Percentiles rank a stretch among this genome's conserved stretches.
Evolutionary conservation across 177 flowering plant genomes (phyloP).

Genomic region (Vitis hybrid): DNA sequence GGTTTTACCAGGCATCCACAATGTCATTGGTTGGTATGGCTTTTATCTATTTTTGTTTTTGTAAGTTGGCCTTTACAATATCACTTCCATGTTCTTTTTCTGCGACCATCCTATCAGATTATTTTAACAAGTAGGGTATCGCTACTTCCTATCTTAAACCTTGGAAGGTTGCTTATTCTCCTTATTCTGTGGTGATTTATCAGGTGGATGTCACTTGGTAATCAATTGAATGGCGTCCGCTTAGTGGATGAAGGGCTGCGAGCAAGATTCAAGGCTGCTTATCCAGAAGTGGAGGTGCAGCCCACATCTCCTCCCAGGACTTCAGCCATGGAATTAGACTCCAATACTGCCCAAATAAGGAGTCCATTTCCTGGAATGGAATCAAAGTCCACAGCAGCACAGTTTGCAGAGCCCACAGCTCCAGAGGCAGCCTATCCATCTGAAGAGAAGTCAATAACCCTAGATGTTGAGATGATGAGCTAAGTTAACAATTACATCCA

Average conservation of each 20-base stretch:
- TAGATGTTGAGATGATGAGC: constrained; percentile 50
- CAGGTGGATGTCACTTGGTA: constrained; percentile 99
- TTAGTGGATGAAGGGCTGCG: constrained; percentile 92
- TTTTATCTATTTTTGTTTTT: too few species aligned
- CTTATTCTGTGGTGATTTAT: background rate
- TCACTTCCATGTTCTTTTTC: too few species aligned
- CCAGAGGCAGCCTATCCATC: constrained; percentile 40
- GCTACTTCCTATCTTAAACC: too few species aligned
- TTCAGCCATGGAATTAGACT: constrained; percentile 75
- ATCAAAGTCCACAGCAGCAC: constrained; percentile 33
- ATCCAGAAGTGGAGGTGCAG: constrained; percentile 91
- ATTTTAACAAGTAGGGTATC: too few species aligned
- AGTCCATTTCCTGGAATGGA: constrained; percentile 58
- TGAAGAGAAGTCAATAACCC: constrained; percentile 40
- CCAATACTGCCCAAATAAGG: constrained; percentile 40
- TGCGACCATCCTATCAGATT: too few species aligned
- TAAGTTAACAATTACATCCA: constrained; percentile 14
- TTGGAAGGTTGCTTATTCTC: background rate
- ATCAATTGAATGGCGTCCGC: constrained; percentile 80
- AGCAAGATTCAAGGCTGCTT: constrained; percentile 96
- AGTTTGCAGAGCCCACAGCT: constrained; percentile 33
- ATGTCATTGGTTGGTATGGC: too few species aligned
- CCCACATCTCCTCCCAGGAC: constrained; percentile 86
- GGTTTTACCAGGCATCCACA: too few species aligned
- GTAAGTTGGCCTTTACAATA: too few species aligned